Evolutionary conservation across 2,329 filamentous ascomycete genomes (phyloP).

Genomic region (Xylaria sp.): DNA sequence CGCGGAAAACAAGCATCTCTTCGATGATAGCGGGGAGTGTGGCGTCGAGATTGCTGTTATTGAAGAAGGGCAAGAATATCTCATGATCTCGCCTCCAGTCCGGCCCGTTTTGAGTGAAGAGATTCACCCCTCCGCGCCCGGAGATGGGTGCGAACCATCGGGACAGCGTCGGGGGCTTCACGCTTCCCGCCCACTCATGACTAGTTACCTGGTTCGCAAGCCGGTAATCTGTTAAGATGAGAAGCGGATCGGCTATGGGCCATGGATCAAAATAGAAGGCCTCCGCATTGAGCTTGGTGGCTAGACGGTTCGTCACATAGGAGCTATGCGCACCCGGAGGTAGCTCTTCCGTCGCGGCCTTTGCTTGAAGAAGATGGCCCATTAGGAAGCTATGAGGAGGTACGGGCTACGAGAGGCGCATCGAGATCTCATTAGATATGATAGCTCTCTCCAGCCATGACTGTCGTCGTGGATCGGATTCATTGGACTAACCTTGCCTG

Average conservation of each 20-base stretch:
- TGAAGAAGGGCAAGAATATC: conserved; percentile 50
- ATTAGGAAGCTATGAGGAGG: conserved; percentile 46
- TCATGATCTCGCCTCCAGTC: conserved; percentile 48
- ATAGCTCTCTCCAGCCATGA: not conserved
- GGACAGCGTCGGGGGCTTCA: conserved; percentile 46
- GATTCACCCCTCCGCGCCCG: conserved; percentile 45
- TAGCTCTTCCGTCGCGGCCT: conserved; percentile 45
- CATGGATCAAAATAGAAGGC: conserved; percentile 50
- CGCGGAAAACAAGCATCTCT: conserved; percentile 47
- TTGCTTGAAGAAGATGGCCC: conserved; percentile 49
- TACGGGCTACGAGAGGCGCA: conserved; percentile 43
- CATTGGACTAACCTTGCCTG: conserved; percentile 42
- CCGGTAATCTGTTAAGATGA: conserved; percentile 47
- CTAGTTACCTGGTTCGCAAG: conserved; percentile 48
- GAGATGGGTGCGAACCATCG: conserved; percentile 51
- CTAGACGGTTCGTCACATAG: conserved; percentile 43
- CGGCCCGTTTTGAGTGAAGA: conserved; percentile 50
- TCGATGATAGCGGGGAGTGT: conserved; percentile 46
- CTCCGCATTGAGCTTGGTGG: conserved; percentile 40
- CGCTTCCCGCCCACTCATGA: conserved; percentile 44
- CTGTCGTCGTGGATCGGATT: not conserved
- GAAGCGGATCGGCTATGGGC: conserved; percentile 46
- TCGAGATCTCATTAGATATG: conserved; percentile 13
- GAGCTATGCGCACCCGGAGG: conserved; percentile 44
- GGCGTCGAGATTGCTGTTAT: conserved; percentile 49